Conservation (phyloP, 2,329 filamentous ascomycete species). For the Arthrobotrys iridis region DNA sequence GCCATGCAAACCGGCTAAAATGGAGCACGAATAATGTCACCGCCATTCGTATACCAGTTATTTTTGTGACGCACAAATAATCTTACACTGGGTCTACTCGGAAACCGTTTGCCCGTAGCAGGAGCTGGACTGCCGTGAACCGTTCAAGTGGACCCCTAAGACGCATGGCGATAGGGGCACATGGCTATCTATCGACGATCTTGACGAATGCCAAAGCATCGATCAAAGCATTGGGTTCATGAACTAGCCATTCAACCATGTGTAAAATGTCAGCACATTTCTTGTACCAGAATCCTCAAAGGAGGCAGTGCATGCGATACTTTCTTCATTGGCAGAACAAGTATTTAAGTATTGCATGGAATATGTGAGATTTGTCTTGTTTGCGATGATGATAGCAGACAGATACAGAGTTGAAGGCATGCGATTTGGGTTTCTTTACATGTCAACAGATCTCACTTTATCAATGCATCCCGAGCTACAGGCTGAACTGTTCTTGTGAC, state of each 20-base stretch:
- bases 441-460: not conserved
- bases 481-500: conserved; percentile 2
- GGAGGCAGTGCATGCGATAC: conserved; percentile 9
- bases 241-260: not conserved
- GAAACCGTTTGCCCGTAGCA: not conserved
- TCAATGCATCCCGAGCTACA: conserved; percentile 1
- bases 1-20: conserved; percentile 52
- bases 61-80: conserved; percentile 15
- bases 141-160: conserved; percentile 23
- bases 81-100: not conserved
- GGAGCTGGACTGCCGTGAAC: conserved; percentile 19
- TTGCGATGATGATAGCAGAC: not conserved
- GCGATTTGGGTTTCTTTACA: not conserved
- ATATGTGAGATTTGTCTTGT: conserved; percentile 4
- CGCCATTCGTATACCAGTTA: not conserved
- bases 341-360: not conserved
- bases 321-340: not conserved
- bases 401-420: not conserved
- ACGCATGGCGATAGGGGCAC: conserved; percentile 26
- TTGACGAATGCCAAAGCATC: conserved; percentile 36
- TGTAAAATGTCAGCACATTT: conserved; percentile 37
- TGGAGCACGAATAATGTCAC: conserved; percentile 19
- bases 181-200: conserved; percentile 45
- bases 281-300: conserved; percentile 21
- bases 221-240: conserved; percentile 21